Evolutionary conservation across 2,329 filamentous ascomycete species (phyloP).

Genomic region (Fusarium piperis): DNA sequence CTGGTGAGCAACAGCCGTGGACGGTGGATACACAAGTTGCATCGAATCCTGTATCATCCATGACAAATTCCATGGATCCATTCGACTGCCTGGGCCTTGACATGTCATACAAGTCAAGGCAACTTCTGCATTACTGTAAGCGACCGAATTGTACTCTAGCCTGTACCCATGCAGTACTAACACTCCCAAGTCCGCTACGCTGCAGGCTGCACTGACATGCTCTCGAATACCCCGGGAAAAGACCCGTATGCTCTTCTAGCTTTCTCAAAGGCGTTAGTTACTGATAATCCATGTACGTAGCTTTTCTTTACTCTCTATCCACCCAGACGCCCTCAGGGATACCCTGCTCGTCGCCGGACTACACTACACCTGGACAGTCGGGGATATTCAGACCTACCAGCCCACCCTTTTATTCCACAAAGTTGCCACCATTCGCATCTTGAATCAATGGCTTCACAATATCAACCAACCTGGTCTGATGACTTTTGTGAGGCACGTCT

Average conservation of each 20-base stretch:
- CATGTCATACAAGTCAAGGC: constrained; percentile 38
- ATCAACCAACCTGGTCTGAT: constrained; percentile 11
- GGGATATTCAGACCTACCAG: constrained; percentile 27
- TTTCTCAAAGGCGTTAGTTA: fast-evolving
- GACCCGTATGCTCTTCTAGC: not conserved
- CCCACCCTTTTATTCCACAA: constrained; percentile 37
- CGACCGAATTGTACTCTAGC: not conserved
- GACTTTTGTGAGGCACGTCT: constrained; percentile 33
- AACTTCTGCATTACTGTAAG: constrained; percentile 39
- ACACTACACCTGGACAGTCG: constrained; percentile 38
- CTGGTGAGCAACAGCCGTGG: constrained; percentile 39
- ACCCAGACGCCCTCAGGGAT: constrained; percentile 32
- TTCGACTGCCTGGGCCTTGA: constrained; percentile 34
- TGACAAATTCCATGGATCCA: constrained; percentile 17
- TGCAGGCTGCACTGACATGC: constrained; percentile 1
- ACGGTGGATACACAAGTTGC: not conserved
- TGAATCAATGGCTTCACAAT: constrained; percentile 31
- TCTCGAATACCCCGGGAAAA: constrained; percentile 6
- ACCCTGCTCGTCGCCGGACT: constrained; percentile 32
- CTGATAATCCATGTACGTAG: not conserved
- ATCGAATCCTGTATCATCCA: not conserved
- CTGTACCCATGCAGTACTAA: not conserved
- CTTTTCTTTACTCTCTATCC: constrained; percentile 22
- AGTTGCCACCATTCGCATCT: constrained; percentile 20
- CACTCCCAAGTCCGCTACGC: constrained; percentile 25